Conservation (phyloP, 2,329 filamentous ascomycete genomes). For the Cladophialophora carrionii region DNA sequence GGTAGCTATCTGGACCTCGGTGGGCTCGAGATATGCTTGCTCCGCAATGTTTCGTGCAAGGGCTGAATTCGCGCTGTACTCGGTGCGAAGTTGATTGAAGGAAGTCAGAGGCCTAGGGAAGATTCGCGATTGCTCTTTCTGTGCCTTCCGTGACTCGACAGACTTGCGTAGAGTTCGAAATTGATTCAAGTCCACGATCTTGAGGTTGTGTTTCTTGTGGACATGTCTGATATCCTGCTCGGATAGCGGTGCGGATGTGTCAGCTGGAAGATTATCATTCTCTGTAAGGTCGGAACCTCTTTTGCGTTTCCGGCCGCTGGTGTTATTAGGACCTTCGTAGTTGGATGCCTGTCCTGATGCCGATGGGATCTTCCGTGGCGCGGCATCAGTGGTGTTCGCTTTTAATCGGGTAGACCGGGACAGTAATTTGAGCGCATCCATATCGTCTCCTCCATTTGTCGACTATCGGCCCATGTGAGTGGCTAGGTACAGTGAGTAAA, state of each 20-base stretch:
- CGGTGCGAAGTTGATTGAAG: constrained; percentile 71
- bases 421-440: constrained; percentile 53
- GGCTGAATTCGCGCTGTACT: constrained; percentile 73
- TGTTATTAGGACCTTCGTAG: constrained; percentile 44
- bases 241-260: constrained; percentile 2
- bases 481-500: background rate
- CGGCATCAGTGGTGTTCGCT: constrained; percentile 39
- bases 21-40: constrained; percentile 87
- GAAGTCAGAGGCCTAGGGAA: constrained; percentile 78
- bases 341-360: constrained; percentile 46
- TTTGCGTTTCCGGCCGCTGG: constrained; percentile 47
- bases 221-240: constrained; percentile 68
- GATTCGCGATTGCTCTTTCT: constrained; percentile 60
- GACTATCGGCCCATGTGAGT: background rate
- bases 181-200: constrained; percentile 72
- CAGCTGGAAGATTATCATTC: constrained; percentile 27
- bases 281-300: constrained; percentile 37
- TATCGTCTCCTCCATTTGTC: constrained; percentile 29
- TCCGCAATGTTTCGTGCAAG: constrained; percentile 76
- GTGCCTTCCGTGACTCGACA: constrained; percentile 50
- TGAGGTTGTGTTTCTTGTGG: constrained; percentile 78
- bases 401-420: constrained; percentile 52
- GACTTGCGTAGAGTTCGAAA: constrained; percentile 40
- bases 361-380: constrained; percentile 45
- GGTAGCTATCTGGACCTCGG: constrained; percentile 88